phyloP scores from a whole-genome alignment of 768 basidiomycete genomes.

The Tylopilus plumbeoviolaceoides region DNA sequence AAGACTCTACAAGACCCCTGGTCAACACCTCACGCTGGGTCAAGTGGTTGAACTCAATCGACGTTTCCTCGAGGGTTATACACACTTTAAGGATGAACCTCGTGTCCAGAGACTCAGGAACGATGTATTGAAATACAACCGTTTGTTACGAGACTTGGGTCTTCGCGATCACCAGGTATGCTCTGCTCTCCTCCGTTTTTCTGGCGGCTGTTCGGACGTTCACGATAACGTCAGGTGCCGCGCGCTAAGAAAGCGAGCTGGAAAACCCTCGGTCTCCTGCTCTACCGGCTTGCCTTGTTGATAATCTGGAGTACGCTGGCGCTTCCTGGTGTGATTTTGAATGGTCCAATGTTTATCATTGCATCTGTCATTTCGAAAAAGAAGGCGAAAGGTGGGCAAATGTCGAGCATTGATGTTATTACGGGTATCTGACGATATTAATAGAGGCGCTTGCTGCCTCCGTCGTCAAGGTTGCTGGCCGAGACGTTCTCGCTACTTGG shows the following conservation, averaged over 20 bases:
- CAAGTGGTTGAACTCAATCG: slow-evolving; percentile 95
- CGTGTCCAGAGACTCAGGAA: slow-evolving; percentile 74
- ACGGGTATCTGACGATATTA: not conserved
- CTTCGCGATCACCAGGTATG: slow-evolving; percentile 88
- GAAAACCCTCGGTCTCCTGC: slow-evolving; percentile 81
- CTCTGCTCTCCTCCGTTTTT: not conserved
- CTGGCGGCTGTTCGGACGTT: not conserved
- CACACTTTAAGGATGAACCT: slow-evolving; percentile 89
- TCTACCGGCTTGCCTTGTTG: slow-evolving; percentile 78
- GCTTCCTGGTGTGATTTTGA: slow-evolving; percentile 86
- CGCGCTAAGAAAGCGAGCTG: slow-evolving; percentile 79
- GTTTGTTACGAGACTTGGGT: slow-evolving; percentile 81
- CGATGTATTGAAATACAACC: slow-evolving; percentile 88
- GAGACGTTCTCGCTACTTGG: slow-evolving; percentile 97
- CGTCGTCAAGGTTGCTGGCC: slow-evolving; percentile 90
- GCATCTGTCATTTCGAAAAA: slow-evolving; percentile 83
- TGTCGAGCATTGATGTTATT: not conserved
- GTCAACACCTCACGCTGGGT: slow-evolving; percentile 88
- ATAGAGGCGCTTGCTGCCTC: slow-evolving; percentile 95
- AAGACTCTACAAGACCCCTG: slow-evolving; percentile 89
- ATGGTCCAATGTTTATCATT: slow-evolving; percentile 89
- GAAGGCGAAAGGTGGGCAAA: slow-evolving; percentile 76
- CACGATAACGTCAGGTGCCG: slow-evolving; percentile 56
- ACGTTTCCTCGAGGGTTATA: slow-evolving; percentile 89
- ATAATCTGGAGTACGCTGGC: slow-evolving; percentile 79